Base-by-base conservation (phyloP, 1,139 yeast species). In the Yamadazyma sp. region DNA sequence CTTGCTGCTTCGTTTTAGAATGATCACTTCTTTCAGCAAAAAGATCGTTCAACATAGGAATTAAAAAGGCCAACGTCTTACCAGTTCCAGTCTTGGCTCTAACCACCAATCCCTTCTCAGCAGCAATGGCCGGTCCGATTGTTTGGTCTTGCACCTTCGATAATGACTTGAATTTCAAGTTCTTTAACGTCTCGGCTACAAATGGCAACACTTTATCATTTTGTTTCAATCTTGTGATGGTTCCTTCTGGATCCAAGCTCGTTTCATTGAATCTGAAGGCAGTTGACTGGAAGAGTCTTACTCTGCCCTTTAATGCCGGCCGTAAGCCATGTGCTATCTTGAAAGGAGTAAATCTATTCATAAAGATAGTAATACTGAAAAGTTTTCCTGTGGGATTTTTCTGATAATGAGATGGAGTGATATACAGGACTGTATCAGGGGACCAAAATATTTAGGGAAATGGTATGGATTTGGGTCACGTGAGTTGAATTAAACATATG, bases 31-130 rank as follows among this genome's bases (percentile, higher is more conserved):
- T 44, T 3, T n/a, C 20, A 1, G 52, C 50, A 26, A 38, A 42
- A 25, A 49, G 41, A 12, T 46, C 51, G n/a, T 59, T 57, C 32
- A 89, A 64, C 6, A 87, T 68, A 2, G 97, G 97, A 33, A 89
- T 69, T 44, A 89, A 79, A 57, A 87, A 90, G 0, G 96, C 95
- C 43, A 86, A 78, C 0, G 97, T 90, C 60, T 90, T 90, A 54
- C 97, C 97, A 1, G 97, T 89, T 56, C 97, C 97, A 4, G 97
- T 90, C 58, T 87, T 87, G 25, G 97, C 97, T 50, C 95, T 75
- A 26, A 87, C 92, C 18, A 89, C 89, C 39, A 88, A 69, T 47
- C 94, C 90, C 10, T 59, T 60, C 30, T 73, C 64, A 27, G 77
- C 73, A 16, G 72, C 56, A 39, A 87, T 64, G 42, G 84, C 76